Percentiles rank a stretch among this genome's conserved stretches.
Conservation (phyloP, 2,329 filamentous ascomycete genomes). For the Orbilia ellipsospora region DNA sequence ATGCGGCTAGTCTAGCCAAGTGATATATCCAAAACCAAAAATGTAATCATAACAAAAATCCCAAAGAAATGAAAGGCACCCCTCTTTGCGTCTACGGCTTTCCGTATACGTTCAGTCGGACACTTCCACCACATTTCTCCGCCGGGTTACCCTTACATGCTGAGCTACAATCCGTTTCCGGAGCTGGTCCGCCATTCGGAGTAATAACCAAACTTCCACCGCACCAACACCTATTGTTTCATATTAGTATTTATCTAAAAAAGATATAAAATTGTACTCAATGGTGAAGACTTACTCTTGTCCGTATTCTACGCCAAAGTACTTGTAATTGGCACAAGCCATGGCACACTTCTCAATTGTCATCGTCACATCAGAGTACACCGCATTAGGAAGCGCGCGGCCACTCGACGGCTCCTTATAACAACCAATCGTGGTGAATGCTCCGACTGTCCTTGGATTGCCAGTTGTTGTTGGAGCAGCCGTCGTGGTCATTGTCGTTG, state of each 20-base stretch:
- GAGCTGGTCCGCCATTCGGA: conserved; percentile 23
- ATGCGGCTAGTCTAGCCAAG: conserved; percentile 17
- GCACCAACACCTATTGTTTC: conserved; percentile 19
- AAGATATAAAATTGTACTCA: conserved; percentile 51
- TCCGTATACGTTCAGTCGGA: conserved; percentile 26
- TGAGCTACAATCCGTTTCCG: conserved; percentile 17
- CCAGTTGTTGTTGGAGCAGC: conserved; percentile 7
- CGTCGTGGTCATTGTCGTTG: conserved; percentile 17
- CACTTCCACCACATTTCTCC: conserved; percentile 37
- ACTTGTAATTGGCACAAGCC: conserved; percentile 62
- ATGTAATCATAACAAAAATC: conserved; percentile 6
- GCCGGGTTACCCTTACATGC: conserved; percentile 30
- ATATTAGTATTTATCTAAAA: conserved; percentile 14
- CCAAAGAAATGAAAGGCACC: conserved; percentile 2
- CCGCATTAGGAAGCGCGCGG: conserved; percentile 23
- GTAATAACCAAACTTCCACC: conserved; percentile 21
- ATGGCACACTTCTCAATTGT: conserved; percentile 57
- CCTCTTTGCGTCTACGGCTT: conserved; percentile 28
- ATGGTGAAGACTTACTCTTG: conserved; percentile 54
- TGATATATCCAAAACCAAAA: conserved; percentile 19
- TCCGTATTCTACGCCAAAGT: conserved; percentile 64
- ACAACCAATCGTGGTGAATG: conserved; percentile 44
- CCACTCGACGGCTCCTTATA: conserved; percentile 35
- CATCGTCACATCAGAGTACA: conserved; percentile 51
- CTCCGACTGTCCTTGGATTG: conserved; percentile 33